Conservation (phyloP, 345 rosid genomes). For the Camelina neglecta region DNA sequence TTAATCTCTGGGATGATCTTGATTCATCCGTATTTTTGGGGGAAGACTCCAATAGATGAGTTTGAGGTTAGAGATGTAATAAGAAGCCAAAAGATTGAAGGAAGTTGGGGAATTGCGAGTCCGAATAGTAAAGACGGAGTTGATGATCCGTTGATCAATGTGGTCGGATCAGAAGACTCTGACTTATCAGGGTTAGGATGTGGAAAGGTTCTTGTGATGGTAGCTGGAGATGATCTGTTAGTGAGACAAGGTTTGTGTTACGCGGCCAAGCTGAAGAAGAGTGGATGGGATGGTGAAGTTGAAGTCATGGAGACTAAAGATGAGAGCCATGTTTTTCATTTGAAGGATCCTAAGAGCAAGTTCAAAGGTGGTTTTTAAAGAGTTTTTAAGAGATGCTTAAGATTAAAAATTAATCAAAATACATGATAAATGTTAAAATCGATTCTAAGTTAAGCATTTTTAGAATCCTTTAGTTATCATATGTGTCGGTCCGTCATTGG, state of each 20-base stretch:
- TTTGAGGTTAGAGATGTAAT: constrained; percentile 40
- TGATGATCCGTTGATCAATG: constrained; percentile 59
- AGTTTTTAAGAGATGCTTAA: no score
- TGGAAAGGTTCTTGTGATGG: constrained; percentile 47
- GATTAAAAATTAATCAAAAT: no score
- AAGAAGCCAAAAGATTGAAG: constrained; percentile 35
- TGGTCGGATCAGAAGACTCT: constrained; percentile 32
- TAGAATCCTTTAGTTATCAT: no score
- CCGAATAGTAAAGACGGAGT: constrained; percentile 48
- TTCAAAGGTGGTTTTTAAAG: no score
- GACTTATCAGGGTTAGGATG: constrained; percentile 47
- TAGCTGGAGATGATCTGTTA: constrained; percentile 48
- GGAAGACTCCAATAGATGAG: constrained; percentile 39
- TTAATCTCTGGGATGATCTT: constrained; percentile 39
- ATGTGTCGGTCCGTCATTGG: no score
- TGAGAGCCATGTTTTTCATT: constrained; percentile 56
- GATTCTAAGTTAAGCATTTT: no score
- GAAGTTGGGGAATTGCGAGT: constrained; percentile 42
- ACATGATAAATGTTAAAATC: no score
- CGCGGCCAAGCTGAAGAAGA: constrained; percentile 41
- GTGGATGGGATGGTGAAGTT: constrained; percentile 52
- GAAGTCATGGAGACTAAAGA: constrained; percentile 46
- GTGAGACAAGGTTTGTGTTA: constrained; percentile 53
- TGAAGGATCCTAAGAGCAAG: constrained; percentile 11
- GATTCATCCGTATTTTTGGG: constrained; percentile 58